Base-by-base conservation (phyloP, 192 early-diverging fungal species). In the Gamsiella multidivaricata region DNA sequence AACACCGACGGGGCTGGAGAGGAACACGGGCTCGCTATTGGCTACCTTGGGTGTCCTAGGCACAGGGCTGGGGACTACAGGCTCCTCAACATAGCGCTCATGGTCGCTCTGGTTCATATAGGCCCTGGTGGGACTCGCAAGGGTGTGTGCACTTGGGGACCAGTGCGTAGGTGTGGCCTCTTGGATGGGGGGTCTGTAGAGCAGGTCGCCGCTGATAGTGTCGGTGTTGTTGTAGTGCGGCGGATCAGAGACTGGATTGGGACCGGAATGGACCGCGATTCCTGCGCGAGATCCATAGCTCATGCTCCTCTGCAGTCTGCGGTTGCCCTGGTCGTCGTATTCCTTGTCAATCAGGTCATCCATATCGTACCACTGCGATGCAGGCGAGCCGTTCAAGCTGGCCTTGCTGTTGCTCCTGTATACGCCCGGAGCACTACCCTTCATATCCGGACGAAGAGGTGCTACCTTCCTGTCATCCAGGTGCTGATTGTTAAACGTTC, bases 361-460 rank as follows among this genome's bases (percentile, higher is more conserved):
- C 71, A 75, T 75, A 50, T 75, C 71, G 15, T 75, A 75, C 71
- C 71, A 75, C 31, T 75, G 71, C 17, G 54, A 36, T 18, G 31
- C 39, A 52, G 63, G 31, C 11, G 54, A 17, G 41, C 29, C 51
- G 28, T 54, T 73, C 32, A 66, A 5, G 47, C 55, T 23, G 7
- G 63, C 65, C 34, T 66, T 65, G 22, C 50, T 59, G 41, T 60
- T 56, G 41, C 23, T 45, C 1, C 51, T 58, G 29, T 34, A 43
- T 9, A 55, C 20, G 6, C 23, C 52, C 14, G 59, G 12, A 7
- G 60, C 23, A 29, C 2, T 14, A 18, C 33, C 54, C 3, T 50
- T 31, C 26, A 33, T n/a, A n/a, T n/a, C n/a, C n/a, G n/a, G n/a
- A n/a, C n/a, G n/a, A n/a, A n/a, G n/a, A n/a, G n/a, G n/a, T n/a